Percentiles rank a stretch among this genome's conserved stretches.
Evolutionary conservation across 2,329 filamentous ascomycete genomes (phyloP).

Genomic region (Trichoderma semiorbis): DNA sequence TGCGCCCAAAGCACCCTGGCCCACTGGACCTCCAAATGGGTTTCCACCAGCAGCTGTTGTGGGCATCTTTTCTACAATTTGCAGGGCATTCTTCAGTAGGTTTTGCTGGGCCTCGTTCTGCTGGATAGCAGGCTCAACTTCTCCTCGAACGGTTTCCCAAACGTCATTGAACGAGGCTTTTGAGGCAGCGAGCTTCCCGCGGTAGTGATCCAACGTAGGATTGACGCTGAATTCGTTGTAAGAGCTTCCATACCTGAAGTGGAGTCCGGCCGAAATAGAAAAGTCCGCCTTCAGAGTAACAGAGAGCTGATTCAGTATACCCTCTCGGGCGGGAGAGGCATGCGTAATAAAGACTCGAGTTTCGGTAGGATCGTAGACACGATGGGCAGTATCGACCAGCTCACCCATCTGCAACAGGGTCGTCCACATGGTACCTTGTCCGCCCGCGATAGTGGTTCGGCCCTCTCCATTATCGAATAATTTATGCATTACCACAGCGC

Average conservation of each 20-base stretch:
- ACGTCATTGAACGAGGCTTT: constrained; percentile 99
- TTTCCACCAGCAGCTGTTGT: constrained; percentile 91
- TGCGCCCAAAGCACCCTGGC: constrained; percentile 71
- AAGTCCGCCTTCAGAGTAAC: constrained; percentile 98
- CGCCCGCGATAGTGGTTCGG: constrained; percentile 94
- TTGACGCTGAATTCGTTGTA: constrained; percentile 99
- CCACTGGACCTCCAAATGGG: constrained; percentile 85
- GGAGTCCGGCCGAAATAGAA: constrained; percentile 92
- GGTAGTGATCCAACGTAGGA: constrained; percentile 95
- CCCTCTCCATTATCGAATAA: constrained; percentile 98
- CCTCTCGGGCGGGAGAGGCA: constrained; percentile 92
- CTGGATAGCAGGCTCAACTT: constrained; percentile 90
- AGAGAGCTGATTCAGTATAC: constrained; percentile 94
- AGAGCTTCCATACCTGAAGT: constrained; percentile 97
- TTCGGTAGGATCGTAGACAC: constrained; percentile 96
- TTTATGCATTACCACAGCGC: constrained; percentile 99
- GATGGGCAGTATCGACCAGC: constrained; percentile 93
- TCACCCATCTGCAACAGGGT: constrained; percentile 97
- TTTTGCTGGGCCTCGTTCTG: constrained; percentile 94
- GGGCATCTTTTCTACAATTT: constrained; percentile 98
- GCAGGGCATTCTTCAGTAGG: constrained; percentile 83
- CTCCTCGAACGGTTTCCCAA: constrained; percentile 96
- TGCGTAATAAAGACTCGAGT: constrained; percentile 96
- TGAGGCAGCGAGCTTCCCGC: constrained; percentile 94
- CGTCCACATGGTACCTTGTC: constrained; percentile 99